Conservation (phyloP, 257 asterid genomes). For the Forsythia viridissima region DNA sequence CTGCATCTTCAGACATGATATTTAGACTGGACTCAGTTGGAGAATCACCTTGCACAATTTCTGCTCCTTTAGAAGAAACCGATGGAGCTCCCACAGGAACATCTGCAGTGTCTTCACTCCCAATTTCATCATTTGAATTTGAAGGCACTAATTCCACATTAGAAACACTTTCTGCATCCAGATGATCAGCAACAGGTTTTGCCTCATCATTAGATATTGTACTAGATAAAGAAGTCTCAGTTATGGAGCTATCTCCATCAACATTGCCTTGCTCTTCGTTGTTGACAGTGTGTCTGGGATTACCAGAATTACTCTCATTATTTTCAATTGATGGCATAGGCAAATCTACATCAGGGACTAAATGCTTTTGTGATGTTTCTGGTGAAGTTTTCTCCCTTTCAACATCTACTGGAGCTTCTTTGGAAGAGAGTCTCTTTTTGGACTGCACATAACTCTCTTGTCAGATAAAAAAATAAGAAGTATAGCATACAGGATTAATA, state of each 20-base stretch:
- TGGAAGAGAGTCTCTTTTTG: constrained; percentile 57
- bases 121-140: constrained; percentile 36
- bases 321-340: constrained; percentile 34
- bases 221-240: constrained; percentile 54
- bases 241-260: constrained; percentile 43
- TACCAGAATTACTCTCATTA: constrained; percentile 38
- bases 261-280: constrained; percentile 39
- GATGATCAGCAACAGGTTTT: constrained; percentile 40
- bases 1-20: constrained; percentile 37
- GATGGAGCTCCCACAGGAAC: constrained; percentile 38
- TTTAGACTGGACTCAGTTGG: constrained; percentile 50
- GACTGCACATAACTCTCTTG: constrained; percentile 37
- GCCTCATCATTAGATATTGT: constrained; percentile 42
- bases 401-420: constrained; percentile 46
- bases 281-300: constrained; percentile 35
- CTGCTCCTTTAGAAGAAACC: constrained; percentile 39
- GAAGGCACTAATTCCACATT: constrained; percentile 42
- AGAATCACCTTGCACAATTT: constrained; percentile 36
- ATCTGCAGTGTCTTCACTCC: constrained; percentile 40
- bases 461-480: constrained; percentile 29
- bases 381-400: constrained; percentile 43
- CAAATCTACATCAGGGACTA: constrained; percentile 42
- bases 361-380: constrained; percentile 48
- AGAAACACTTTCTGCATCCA: constrained; percentile 41
- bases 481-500: constrained; percentile 8